Base-by-base conservation (phyloP, 2,329 filamentous ascomycete species). In the Scytalidium lignicola region DNA sequence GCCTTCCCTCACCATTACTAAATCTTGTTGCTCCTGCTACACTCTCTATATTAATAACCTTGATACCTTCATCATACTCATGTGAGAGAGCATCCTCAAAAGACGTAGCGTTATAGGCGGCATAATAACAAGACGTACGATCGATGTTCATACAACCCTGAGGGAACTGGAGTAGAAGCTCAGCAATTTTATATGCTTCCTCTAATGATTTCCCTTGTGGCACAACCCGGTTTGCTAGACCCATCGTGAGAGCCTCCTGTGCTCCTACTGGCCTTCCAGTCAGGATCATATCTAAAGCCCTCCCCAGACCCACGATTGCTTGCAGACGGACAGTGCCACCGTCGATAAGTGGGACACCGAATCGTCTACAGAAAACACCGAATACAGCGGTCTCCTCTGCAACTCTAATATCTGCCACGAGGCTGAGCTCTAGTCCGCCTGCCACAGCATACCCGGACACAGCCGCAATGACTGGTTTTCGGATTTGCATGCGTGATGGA, bases 251-350 rank as follows among this genome's bases (percentile, higher is more conserved):
- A 0, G 77, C 77, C 54, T 82, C 76, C 17, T 68, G 55, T 0
- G 77, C 76, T 0, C 52, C 55, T 0, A 81, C 74, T 0, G 69
- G 56, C 1, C 76, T 63, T 0, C 79, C 78, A 0, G 78, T 81
- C 4, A 82, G 63, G 15, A 80, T 77, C 71, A 81, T 75, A 58
- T 81, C 78, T 48, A 80, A 52, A 0, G 78, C 77, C 2, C 75
- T 59, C 0, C 76, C 75, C 1, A 80, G 64, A 0, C 46, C 46
- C 20, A 81, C 62, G 41, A 79, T 67, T 1, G 67, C 68, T 49
- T 74, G 74, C 5, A 80, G 60, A 1, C 77, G 70, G 0, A 80
- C 75, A 0, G 76, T 80, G 1, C 77, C 78, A 7, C 73, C 72
- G 22, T 71, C 46, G 21, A 78, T 73, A 20, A 78, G 59, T 3